Evolutionary conservation across 2,329 filamentous ascomycete species (phyloP), one percentile per base, ranked within the genome.

Genomic region (Cladosporium sp.): DNA sequence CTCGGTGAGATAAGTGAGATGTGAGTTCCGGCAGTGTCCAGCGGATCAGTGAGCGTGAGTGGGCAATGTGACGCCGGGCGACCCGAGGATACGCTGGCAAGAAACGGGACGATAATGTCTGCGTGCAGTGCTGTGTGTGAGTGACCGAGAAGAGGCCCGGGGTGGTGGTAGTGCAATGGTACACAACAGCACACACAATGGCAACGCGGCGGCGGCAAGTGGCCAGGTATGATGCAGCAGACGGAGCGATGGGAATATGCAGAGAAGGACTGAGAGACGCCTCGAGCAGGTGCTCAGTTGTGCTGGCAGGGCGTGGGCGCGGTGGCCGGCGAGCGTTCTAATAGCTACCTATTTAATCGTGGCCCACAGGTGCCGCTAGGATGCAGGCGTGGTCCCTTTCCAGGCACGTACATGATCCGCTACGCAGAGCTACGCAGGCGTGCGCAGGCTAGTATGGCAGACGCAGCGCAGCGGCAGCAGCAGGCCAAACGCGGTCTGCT

Each of bases 401-500:
- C 54, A 56, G 54, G 54, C 54, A 56, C 54, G 54, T 56, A 56
- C 54, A 56, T 56, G 54, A 56, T 56, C 54, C 54, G 54, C 40
- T 30, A 37, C 30, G 52, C 52, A 55, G 52, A 25, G 28, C 52
- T 40, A 54, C 37, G 37, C 30, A 34, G 30, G 30, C 30, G 25
- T 34, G 11, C 30, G 30, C 37, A 39, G 37, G 36, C 50, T 55
- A 55, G 52, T 39, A 49, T 45, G 45, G 54, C 40, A 56, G 54
- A 56, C 17, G 54, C 54, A 56, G 30, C 34, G 39, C 51, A 55
- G 51, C 51, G 51, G 51, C 51, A 55, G 54, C 54, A 56, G n/a
- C 28, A 56, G 36, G 42, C 54, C 54, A 49, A 56, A 56, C 42
- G 15, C 54, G 42, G 54, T 56, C 54, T 56, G 54, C 54, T 49